Evolutionary conservation across 2,329 filamentous ascomycete species (phyloP).

Genomic region (Trichoderma asperellum): DNA sequence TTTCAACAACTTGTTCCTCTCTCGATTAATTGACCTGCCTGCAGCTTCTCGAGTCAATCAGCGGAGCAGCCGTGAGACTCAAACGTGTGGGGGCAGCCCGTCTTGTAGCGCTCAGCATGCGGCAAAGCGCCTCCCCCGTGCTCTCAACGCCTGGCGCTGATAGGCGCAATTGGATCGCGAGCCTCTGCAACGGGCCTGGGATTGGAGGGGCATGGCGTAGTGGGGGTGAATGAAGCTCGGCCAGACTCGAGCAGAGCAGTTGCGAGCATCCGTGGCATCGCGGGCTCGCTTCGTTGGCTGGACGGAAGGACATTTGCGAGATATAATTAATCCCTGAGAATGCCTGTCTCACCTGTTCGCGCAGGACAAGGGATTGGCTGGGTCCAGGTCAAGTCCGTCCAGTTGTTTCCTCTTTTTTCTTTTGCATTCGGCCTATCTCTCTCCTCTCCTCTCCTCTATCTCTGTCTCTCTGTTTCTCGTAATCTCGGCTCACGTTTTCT

Average conservation of each 20-base stretch:
- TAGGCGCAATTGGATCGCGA: slow-evolving; percentile 18
- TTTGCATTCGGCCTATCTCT: neutral
- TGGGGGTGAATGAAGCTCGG: slow-evolving; percentile 16
- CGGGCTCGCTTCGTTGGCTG: slow-evolving; percentile 22
- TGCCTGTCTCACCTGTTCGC: neutral
- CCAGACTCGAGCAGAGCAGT: slow-evolving; percentile 16
- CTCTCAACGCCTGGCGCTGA: slow-evolving; percentile 25
- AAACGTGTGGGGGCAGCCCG: slow-evolving; percentile 13
- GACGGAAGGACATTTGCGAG: neutral
- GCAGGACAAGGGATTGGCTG: neutral
- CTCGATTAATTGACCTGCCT: neutral
- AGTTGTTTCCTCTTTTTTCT: neutral
- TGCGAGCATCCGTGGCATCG: slow-evolving; percentile 23
- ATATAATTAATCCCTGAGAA: neutral
- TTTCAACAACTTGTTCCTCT: neutral
- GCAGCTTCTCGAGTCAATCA: neutral
- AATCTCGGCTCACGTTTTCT: neutral
- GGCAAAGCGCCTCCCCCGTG: slow-evolving; percentile 25
- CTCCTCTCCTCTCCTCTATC: neutral
- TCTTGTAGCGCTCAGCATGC: slow-evolving; percentile 20
- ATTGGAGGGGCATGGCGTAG: slow-evolving; percentile 19
- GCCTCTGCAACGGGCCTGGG: neutral
- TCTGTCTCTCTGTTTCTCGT: neutral
- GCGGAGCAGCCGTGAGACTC: slow-evolving; percentile 6
- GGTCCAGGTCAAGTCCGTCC: neutral